Conservation (phyloP, 2,329 filamentous ascomycete genomes). For the Sordariomycetes sp. region DNA sequence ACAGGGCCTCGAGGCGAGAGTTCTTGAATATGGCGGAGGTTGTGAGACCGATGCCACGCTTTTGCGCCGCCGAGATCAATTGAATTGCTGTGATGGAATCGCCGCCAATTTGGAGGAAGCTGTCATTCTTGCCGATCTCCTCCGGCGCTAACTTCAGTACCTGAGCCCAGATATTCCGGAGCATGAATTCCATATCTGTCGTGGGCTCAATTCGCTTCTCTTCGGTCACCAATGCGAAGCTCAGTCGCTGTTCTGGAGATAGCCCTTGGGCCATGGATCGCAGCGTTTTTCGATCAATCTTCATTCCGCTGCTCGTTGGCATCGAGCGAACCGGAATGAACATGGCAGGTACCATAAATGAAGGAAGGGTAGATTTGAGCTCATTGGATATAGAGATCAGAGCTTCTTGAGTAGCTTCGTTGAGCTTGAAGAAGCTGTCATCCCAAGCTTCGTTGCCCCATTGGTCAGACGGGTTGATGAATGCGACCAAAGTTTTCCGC, state of each 20-base stretch:
- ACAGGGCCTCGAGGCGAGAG: constrained; percentile 1
- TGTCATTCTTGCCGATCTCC: neutral
- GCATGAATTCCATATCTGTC: neutral
- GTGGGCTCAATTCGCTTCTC: neutral
- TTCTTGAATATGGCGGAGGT: constrained; percentile 1
- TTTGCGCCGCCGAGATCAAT: constrained; percentile 12
- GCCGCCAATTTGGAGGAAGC: constrained; percentile 30
- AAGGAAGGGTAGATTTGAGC: constrained; percentile 7
- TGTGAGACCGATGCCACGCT: constrained; percentile 2
- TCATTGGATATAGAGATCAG: constrained; percentile 7
- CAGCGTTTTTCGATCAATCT: constrained; percentile 8
- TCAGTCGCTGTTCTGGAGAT: no score
- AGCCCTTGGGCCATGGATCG: no score
- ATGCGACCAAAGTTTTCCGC: neutral
- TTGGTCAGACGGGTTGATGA: constrained; percentile 2
- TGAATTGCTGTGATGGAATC: constrained; percentile 24
- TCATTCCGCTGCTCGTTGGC: constrained; percentile 6
- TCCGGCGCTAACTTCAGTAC: neutral
- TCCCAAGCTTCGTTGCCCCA: neutral
- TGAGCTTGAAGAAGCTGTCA: constrained; percentile 5
- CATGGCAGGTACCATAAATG: constrained; percentile 8
- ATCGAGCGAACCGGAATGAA: constrained; percentile 6
- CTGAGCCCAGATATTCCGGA: constrained; percentile 1
- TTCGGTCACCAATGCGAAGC: neutral
- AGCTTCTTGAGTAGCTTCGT: constrained; percentile 6